A percentile compares a stretch with the other conserved stretches of the same genome.
These are phyloP conservation scores for Eutreptiella sp. DNA, from an alignment of 208 protist species.

Conservation along the genomic window DNA sequence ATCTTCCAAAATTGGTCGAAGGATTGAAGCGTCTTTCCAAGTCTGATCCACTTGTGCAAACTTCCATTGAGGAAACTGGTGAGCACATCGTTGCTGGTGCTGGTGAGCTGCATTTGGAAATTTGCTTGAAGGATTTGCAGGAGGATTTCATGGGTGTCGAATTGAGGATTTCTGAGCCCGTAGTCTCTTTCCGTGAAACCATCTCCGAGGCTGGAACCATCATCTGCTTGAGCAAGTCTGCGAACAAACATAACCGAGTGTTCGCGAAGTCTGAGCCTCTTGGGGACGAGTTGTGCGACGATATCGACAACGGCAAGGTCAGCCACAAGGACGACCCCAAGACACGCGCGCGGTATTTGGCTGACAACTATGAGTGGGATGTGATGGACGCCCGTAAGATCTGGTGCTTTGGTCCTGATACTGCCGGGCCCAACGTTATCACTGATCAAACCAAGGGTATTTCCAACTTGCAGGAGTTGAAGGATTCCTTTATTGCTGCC, in stretches of 20 bases:
- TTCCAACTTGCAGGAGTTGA: constrained; percentile 98
- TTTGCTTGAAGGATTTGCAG: constrained; percentile 98
- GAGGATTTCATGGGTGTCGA: constrained; percentile 91
- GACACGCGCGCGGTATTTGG: constrained; percentile 68
- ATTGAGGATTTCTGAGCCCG: constrained; percentile 91
- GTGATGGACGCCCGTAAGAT: constrained; percentile 89
- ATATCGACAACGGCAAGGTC: constrained; percentile 84
- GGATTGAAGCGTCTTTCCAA: constrained; percentile 95
- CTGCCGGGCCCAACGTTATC: constrained; percentile 90
- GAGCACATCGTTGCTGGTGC: constrained; percentile 98
- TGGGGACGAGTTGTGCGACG: constrained; percentile 77
- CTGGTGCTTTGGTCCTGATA: constrained; percentile 96
- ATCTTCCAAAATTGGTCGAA: constrained; percentile 95
- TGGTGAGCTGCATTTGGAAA: constrained; percentile 99
- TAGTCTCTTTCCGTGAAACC: constrained; percentile 98
- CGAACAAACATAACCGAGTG: constrained; percentile 99
- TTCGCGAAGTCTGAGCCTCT: constrained; percentile 87
- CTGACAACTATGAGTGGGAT: constrained; percentile 84
- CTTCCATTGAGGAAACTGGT: constrained; percentile 89
- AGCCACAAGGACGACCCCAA: constrained; percentile 82
- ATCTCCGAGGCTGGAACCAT: constrained; percentile 60
- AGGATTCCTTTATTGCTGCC: constrained; percentile 88
- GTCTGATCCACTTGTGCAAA: constrained; percentile 89
- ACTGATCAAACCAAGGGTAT: constrained; percentile 94
- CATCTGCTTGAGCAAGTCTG: constrained; percentile 81